Base-by-base conservation (phyloP, 768 basidiomycete genomes). In the Suillus sp. region DNA sequence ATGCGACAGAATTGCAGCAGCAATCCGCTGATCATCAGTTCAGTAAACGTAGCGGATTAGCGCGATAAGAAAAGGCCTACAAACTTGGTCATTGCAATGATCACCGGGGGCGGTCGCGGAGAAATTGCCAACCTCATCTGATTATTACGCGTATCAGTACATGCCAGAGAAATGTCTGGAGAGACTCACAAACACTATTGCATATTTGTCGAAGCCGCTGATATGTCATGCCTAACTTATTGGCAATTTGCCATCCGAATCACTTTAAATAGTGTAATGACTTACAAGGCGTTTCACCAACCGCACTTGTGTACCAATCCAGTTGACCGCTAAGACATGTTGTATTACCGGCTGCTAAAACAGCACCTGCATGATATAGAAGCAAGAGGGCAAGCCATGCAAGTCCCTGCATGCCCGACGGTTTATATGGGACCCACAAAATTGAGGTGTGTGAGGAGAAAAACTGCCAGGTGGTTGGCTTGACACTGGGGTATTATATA, bases 231-330 rank as follows among this genome's bases (percentile, higher is more conserved):
- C 70, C 70, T 71, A 14, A 25, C 35, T 38, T 32, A 7, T 27
- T 34, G 32, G 56, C 22, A 55, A 34, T n/a, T 18, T 18, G 16
- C 32, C 25, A 59, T 22, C n/a, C 2, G 13, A 55, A n/a, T n/a
- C 37, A n/a, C 14, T 27, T 4, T 18, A 47, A 25, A 40, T 47
- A 27, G 3, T 48, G 18, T 45, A 11, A 34, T 20, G 30, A 43
- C 69, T 62, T 56, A 70, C 70, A 71, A 22, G 70, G 70, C 22
- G 70, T 65, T 61, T 71, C 70, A 40, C 70, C 70, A 1, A 69
- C 68, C 0, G 62, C 57, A 30, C 32, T 63, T n/a, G 68, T 70
- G 61, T 71, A 71, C 70, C 70, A 71, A 40, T 71, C 66, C 11
- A 70, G 42, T 40, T 54, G 54, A 27, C 47, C 37, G 34, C 59